Evolutionary conservation across 495 filamentous ascomycete genomes (phyloP).

Genomic region (Hypoxylon fragiforme): DNA sequence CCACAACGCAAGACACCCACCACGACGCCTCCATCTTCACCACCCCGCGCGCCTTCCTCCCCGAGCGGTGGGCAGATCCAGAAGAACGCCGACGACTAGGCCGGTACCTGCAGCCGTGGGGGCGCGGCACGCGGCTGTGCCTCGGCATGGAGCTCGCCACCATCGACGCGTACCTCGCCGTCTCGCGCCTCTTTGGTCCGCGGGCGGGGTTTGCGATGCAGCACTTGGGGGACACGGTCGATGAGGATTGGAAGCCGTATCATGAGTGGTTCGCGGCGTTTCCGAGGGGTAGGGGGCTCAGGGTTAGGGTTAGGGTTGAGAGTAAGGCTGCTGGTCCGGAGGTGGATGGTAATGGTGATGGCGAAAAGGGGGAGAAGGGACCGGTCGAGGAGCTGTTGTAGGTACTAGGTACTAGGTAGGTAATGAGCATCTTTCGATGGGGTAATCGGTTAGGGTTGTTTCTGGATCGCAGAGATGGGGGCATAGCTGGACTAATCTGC

Average conservation of each 20-base stretch:
- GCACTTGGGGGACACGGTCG: conserved; percentile 15
- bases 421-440: too few relatives aligned
- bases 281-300: conserved; percentile 18
- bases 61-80: conserved; percentile 51
- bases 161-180: conserved; percentile 48
- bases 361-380: not conserved
- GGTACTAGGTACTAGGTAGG: too few relatives aligned
- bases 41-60: conserved; percentile 43
- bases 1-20: conserved; percentile 40
- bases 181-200: conserved; percentile 34
- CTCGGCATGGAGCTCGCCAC: conserved; percentile 53
- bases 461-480: too few relatives aligned
- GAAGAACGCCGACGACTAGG: conserved; percentile 38
- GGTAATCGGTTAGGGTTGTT: too few relatives aligned
- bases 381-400: too few relatives aligned
- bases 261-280: conserved; percentile 38
- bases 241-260: conserved; percentile 26
- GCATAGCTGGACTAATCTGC: too few relatives aligned
- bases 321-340: not conserved
- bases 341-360: not conserved
- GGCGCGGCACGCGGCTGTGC: conserved; percentile 50
- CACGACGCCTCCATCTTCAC: conserved; percentile 44
- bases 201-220: conserved; percentile 13
- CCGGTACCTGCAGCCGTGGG: conserved; percentile 51
- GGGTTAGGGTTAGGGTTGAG: conserved; percentile 3